Evolutionary conservation across 1,284 basidiomycete species (phyloP), one percentile per base, ranked within the genome.

Genomic region (Peniophora sp.): DNA sequence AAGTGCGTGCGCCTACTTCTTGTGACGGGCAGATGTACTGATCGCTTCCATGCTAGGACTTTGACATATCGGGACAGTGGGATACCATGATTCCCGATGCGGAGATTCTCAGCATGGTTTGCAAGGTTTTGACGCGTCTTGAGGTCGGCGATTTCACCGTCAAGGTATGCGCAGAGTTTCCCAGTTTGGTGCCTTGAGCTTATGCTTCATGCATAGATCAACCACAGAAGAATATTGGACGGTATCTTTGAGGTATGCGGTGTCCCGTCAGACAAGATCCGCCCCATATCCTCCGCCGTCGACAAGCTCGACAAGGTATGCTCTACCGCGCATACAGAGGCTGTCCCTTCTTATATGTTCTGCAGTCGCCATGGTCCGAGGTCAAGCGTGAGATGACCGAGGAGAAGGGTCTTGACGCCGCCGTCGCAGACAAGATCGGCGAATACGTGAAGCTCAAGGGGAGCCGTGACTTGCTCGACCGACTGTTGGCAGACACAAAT

Each of bases 61-160:
- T 98, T 62, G 97, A 99, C 69, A 95, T 99, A 56, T 84, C 91
- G n/a, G 96, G 96, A 22, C 64, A 69, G 6, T 96, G 90, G 82
- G 96, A 99, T 68, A 72, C 92, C 3, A 99, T 99, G 96, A 89
- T 99, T 50, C 92, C 96, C 14, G 97, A 99, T 64, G 89, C 92
- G 1, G 97, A 99, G 66, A 72, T 97, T 34, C 78, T 99, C 52
- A 86, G 85, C 58, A 71, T 98, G 55, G 62, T 94, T 1, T 89
- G 86, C 61, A 92, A 93, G 32, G 81, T 95, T 20, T 73, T 98
- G 48, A 79, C 83, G 1, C 82, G 79, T 38, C 77, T 99, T 17
- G 89, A 96, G 52, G 86, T 99, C 36, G 92, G 92, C 45, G 92
- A 93, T 39, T 99, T 92, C 66, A 95, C 89, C 2, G 74, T 99